phyloP scores from a whole-genome alignment of 2,329 filamentous ascomycete genomes.

The Ophiostoma sp. region DNA sequence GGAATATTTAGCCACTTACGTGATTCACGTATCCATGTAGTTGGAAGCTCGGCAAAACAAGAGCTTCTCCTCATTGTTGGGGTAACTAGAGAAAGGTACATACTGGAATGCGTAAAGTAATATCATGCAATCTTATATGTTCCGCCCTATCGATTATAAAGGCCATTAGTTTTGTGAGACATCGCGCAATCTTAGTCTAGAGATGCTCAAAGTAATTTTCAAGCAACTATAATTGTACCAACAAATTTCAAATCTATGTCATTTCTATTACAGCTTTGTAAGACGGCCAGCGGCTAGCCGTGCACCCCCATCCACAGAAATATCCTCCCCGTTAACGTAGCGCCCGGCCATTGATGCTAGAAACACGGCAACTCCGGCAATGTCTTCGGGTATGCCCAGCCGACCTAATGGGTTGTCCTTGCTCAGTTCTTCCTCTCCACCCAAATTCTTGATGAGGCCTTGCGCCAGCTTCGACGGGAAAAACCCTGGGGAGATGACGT shows the following conservation, averaged over 20 bases:
- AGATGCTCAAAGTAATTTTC: not conserved
- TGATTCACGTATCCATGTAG: not conserved
- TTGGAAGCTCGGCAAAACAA: not conserved
- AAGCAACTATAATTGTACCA: not conserved
- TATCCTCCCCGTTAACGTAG: not conserved
- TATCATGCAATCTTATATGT: no score
- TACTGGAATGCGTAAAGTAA: not conserved
- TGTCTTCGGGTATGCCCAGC: not conserved
- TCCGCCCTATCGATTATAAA: no score
- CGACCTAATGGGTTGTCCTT: conserved; percentile 43
- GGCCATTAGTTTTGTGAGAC: no score
- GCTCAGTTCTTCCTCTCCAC: conserved; percentile 50
- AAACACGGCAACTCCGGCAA: not conserved
- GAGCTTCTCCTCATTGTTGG: not conserved
- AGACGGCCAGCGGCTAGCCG: not conserved
- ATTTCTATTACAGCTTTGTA: not conserved
- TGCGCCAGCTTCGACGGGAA: conserved; percentile 64
- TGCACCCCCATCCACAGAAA: not conserved
- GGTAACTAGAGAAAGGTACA: not conserved
- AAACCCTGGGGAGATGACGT: conserved; percentile 61
- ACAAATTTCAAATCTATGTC: not conserved
- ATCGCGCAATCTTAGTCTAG: no score
- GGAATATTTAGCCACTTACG: not conserved
- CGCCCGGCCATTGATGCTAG: not conserved
- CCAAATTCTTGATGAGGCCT: conserved; percentile 56